Base-by-base conservation (phyloP, 148 eudicot species). In the Amaranthus cruentus region DNA sequence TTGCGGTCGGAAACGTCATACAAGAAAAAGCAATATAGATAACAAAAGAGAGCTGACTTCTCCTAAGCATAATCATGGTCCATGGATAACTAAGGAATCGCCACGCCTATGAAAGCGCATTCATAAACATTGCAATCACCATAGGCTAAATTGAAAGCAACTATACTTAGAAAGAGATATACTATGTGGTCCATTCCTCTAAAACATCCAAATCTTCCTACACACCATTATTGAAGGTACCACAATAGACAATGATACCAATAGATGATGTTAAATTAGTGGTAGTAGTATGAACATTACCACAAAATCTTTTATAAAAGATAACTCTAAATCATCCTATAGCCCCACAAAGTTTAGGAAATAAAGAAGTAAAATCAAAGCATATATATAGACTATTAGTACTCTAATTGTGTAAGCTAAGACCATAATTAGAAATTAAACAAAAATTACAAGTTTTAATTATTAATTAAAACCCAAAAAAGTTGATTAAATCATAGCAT, bases 221-320 rank as follows among this genome's bases (percentile, higher is more conserved):
- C 83, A 80, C 70, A 60, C 83, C 76, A 80, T 80, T 71, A 65
- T 80, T 60, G 59, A 66, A 71, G 75, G 76, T 70, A 75, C 69
- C 82, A 66, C 76, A 76, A 50, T 64, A 75, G 83, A 80, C 76
- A 80, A 80, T 76, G 79, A 76, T 72, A 55, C 70, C 76, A 56
- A 4, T 59, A 49, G 64, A 75, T 80, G 73, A 68, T 21, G 65
- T 65, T 65, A 62, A 15, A 21, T 64, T 28, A 66, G 70, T 71
- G 64, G 52, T 47, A 63, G 47, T 62, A 48, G 43, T 52, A 68
- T 47, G 8, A 75, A 42, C 7, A 60, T 9, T 13, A 13, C 53
- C 43, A 42, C n/a, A 51, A 60, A 52, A 21, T 46, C 11, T 38
- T 73, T 49, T 50, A 18, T 6, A 15, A 12, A 49, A 66, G 7